Percentiles rank a stretch among this genome's conserved stretches.
These are phyloP conservation scores for Phytophthora nicotianae DNA, from an alignment of 352 stramenopile genomes.

Conservation along the genomic window DNA sequence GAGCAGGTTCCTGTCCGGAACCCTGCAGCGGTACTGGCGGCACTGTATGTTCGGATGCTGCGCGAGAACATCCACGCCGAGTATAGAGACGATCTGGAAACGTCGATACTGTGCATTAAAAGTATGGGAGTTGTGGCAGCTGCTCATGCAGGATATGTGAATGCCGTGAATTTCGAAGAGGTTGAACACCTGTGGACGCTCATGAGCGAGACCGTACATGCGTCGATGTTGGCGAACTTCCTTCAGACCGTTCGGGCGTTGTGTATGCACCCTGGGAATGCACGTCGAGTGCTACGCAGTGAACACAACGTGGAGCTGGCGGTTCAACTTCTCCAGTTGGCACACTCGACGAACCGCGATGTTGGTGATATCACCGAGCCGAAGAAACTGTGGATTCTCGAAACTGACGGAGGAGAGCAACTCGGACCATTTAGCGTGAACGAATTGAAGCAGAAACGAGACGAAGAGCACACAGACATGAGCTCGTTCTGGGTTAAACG, in stretches of 20 bases:
- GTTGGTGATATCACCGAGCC: conserved; percentile 19
- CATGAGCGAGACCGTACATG: conserved; percentile 68
- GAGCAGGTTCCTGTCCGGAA: conserved; percentile 66
- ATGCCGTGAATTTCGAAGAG: conserved; percentile 67
- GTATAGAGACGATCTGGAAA: conserved; percentile 65
- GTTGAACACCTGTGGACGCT: conserved; percentile 68
- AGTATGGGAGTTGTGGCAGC: conserved; percentile 66
- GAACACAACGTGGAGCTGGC: conserved; percentile 52
- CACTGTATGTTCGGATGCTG: conserved; percentile 76
- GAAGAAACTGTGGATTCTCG: conserved; percentile 60
- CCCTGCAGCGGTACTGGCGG: conserved; percentile 53
- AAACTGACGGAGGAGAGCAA: conserved; percentile 34
- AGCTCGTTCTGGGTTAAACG: conserved; percentile 39
- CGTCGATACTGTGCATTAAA: conserved; percentile 66
- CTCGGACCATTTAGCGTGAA: conserved; percentile 48
- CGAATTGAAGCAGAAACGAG: conserved; percentile 52
- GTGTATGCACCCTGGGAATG: conserved; percentile 54
- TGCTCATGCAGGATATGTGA: conserved; percentile 44
- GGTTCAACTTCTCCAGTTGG: conserved; percentile 70
- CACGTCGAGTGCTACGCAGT: conserved; percentile 51
- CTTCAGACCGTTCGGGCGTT: conserved; percentile 66
- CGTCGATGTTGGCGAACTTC: conserved; percentile 56
- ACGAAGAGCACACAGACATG: conserved; percentile 35
- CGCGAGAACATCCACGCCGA: conserved; percentile 80
- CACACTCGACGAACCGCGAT: conserved; percentile 49